These are phyloP conservation scores for Huntiella abstrusa DNA, from an alignment of 2,329 filamentous ascomycete genomes.

Conservation along the genomic window DNA sequence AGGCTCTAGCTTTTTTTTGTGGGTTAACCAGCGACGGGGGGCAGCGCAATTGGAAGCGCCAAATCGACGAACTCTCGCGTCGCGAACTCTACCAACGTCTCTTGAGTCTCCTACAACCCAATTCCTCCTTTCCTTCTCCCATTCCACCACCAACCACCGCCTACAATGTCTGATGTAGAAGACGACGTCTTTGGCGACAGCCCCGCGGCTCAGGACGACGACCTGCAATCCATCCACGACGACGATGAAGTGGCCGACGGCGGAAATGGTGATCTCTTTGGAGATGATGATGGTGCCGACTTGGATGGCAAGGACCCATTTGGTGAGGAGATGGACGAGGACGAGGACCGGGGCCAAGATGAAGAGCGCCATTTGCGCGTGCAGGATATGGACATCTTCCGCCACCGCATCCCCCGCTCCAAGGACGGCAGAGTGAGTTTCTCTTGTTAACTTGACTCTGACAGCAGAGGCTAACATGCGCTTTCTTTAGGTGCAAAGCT, in stretches of 20 bases:
- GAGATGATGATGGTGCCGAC: conserved; percentile 14
- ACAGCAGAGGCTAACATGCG: conserved; percentile 2
- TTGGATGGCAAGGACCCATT: conserved; percentile 8
- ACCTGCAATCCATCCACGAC: conserved; percentile 32
- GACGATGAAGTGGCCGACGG: conserved; percentile 18
- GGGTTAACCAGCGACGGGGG: background rate
- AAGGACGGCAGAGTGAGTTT: conserved; percentile 47
- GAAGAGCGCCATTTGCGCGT: conserved; percentile 31
- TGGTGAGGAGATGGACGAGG: conserved; percentile 8
- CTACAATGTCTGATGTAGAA: conserved; percentile 23
- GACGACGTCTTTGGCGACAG: conserved; percentile 48
- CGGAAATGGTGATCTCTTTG: conserved; percentile 10
- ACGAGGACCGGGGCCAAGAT: conserved; percentile 3
- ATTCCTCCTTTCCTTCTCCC: background rate
- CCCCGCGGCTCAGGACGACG: conserved; percentile 35
- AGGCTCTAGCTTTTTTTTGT: conserved; percentile 8
- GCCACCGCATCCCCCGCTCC: conserved; percentile 52
- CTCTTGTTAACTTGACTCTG: background rate
- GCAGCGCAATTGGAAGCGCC: too few species aligned
- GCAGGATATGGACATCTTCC: conserved; percentile 44
- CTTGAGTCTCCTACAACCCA: background rate
- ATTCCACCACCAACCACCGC: background rate
- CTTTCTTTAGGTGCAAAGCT: conserved; percentile 10
- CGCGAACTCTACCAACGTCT: background rate
- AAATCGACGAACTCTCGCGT: background rate